Evolutionary conservation across 352 stramenopile genomes (phyloP).

Genomic region (Phytophthora kernoviae): DNA sequence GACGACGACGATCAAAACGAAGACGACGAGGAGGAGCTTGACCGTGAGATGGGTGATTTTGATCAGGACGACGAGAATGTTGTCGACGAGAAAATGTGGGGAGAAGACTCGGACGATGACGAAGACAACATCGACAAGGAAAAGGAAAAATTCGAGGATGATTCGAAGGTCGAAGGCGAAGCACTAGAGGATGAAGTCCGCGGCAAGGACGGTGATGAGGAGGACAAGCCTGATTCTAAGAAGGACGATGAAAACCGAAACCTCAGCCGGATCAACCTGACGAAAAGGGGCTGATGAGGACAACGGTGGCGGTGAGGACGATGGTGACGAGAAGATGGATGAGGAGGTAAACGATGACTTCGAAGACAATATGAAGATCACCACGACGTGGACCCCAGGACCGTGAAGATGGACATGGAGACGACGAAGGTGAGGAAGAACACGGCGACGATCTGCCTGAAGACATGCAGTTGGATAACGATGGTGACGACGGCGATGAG

Average conservation of each 20-base stretch:
- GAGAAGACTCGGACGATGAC: constrained; percentile 91
- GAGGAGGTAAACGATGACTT: constrained; percentile 93
- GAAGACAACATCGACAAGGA: constrained; percentile 96
- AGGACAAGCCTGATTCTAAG: constrained; percentile 72
- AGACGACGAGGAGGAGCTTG: constrained; percentile 95
- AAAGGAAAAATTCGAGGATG: constrained; percentile 94
- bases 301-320: constrained; percentile 38
- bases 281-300: constrained; percentile 48
- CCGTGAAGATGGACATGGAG: constrained; percentile 55
- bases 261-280: constrained; percentile 53
- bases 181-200: constrained; percentile 89
- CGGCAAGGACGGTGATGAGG: constrained; percentile 89
- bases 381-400: constrained; percentile 62
- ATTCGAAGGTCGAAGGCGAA: constrained; percentile 81
- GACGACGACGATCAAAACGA: constrained; percentile 87
- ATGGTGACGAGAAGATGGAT: constrained; percentile 63
- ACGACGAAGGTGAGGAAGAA: constrained; percentile 65
- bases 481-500: constrained; percentile 46
- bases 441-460: constrained; percentile 81
- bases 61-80: constrained; percentile 97
- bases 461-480: constrained; percentile 85
- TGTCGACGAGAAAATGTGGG: constrained; percentile 99
- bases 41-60: constrained; percentile 99
- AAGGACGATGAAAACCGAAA: constrained; percentile 53
- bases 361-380: constrained; percentile 85